phyloP scores from a whole-genome alignment of 805 yeast species.

The Limtongia smithiae region DNA sequence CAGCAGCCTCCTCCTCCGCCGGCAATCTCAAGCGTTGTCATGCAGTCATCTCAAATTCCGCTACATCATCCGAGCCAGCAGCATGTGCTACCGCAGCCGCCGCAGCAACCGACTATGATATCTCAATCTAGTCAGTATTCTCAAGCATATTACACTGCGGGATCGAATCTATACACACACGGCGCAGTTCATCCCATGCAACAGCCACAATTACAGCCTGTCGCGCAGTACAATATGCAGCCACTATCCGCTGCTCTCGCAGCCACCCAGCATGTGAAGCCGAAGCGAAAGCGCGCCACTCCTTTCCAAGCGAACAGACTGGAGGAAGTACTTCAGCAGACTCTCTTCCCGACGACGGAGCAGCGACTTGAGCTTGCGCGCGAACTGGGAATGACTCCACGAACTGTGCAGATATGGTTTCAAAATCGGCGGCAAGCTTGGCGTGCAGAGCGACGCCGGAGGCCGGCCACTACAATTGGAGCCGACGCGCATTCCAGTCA shows the following conservation, averaged over 20 bases:
- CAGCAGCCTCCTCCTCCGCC: not conserved
- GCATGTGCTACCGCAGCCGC: not conserved
- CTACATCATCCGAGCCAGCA: not conserved
- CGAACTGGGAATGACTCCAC: constrained; percentile 76
- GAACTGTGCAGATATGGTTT: constrained; percentile 76
- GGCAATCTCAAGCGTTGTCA: not conserved
- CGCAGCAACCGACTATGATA: not conserved
- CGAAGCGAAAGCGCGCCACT: constrained; percentile 66
- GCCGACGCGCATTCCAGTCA: too few species aligned
- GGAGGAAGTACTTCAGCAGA: constrained; percentile 65
- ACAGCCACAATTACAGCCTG: not conserved
- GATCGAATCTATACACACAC: not conserved
- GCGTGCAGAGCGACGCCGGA: constrained; percentile 28
- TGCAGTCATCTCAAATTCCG: not conserved
- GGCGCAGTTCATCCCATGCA: not conserved
- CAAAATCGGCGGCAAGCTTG: constrained; percentile 64
- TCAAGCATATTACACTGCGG: not conserved
- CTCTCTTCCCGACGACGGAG: constrained; percentile 74
- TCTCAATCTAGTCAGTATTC: not conserved
- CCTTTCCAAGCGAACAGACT: constrained; percentile 73
- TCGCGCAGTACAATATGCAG: not conserved
- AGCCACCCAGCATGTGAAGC: constrained; percentile 31
- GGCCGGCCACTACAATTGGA: too few species aligned
- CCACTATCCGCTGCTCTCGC: constrained; percentile 4
- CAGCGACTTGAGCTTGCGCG: constrained; percentile 66